Evolutionary conservation across 2,329 filamentous ascomycete genomes (phyloP), one percentile per base, ranked within the genome.

Genomic region (Pseudogymnoascus pannorum): DNA sequence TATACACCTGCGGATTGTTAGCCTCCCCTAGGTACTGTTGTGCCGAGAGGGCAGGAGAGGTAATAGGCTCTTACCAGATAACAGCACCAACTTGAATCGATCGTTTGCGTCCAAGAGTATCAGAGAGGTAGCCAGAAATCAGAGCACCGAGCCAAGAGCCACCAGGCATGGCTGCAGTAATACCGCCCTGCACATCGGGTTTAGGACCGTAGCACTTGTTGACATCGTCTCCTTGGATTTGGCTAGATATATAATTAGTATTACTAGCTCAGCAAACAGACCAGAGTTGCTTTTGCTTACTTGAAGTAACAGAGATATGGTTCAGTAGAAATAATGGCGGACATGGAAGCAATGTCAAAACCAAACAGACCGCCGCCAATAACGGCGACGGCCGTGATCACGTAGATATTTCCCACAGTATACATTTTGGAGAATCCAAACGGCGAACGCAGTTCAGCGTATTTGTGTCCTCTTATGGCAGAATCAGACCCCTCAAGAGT

Each of bases 101-200:
- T 9, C 65, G 72, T 65, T 79, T 80, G 60, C 81, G 75, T 35
- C 81, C 81, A 8, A 84, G 71, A 2, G 67, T 75, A 70, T 88
- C 86, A 2, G 84, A 82, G 12, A 87, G 66, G 67, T 78, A 79
- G 44, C 84, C 84, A 51, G 84, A 87, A 54, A 78, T 60, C 14
- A 87, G 74, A 58, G 87, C 82, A 64, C 86, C 87, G 22, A 87
- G 72, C 76, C 85, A 89, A 0, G 87, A 89, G 33, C 87, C 87
- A 60, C 81, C 87, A 20, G 87, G 83, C 85, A 90, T 90, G 57
- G 85, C 77, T 20, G 87, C 86, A 0, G 84, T 87, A 69, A 90
- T 89, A 57, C 84, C 84, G 64, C 85, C 85, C 70, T 84, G 82
- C 0, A 79, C 73, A 61, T 74, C 70, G 38, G 76, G 70, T 11